phyloP scores from a whole-genome alignment of 1,284 basidiomycete species.

The Fomitopsis betulina region DNA sequence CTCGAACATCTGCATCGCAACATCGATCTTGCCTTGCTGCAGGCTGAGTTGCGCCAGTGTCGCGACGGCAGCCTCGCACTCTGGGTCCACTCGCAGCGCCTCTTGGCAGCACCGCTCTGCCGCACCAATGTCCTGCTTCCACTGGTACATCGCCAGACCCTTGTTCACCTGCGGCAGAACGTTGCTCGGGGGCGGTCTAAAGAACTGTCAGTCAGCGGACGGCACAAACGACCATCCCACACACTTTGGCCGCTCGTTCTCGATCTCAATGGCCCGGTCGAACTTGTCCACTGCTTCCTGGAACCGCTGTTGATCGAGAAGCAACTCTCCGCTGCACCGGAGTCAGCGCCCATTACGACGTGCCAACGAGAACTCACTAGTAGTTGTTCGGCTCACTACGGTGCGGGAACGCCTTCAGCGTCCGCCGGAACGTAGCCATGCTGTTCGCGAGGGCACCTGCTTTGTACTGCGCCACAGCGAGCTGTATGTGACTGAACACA shows the following conservation, averaged over 20 bases:
- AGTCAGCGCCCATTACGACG: background rate
- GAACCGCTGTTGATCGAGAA: slow-evolving; percentile 91
- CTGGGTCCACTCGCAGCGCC: slow-evolving; percentile 84
- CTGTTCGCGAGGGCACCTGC: slow-evolving; percentile 71
- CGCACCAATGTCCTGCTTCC: slow-evolving; percentile 84
- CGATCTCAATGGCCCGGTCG: slow-evolving; percentile 88
- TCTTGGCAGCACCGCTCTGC: slow-evolving; percentile 88
- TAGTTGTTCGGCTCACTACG: slow-evolving; percentile 88
- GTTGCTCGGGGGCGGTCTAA: slow-evolving; percentile 60
- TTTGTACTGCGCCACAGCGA: slow-evolving; percentile 98
- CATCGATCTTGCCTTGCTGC: slow-evolving; percentile 88
- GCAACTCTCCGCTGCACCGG: slow-evolving; percentile 78
- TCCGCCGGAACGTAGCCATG: slow-evolving; percentile 87
- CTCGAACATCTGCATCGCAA: slow-evolving; percentile 87
- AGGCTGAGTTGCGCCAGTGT: slow-evolving; percentile 92
- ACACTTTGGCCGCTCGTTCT: slow-evolving; percentile 80
- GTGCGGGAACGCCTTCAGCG: slow-evolving; percentile 78
- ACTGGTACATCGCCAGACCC: slow-evolving; percentile 93
- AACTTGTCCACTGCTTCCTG: slow-evolving; percentile 94
- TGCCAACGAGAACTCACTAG: slow-evolving; percentile 55
- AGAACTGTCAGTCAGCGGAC: background rate
- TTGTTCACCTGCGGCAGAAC: slow-evolving; percentile 98
- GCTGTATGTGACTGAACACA: slow-evolving; percentile 95
- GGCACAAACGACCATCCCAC: slow-evolving; percentile 19
- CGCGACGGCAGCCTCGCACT: slow-evolving; percentile 96